Base-by-base conservation (phyloP, 2,329 filamentous ascomycete species). In the Camillea tinctor region DNA sequence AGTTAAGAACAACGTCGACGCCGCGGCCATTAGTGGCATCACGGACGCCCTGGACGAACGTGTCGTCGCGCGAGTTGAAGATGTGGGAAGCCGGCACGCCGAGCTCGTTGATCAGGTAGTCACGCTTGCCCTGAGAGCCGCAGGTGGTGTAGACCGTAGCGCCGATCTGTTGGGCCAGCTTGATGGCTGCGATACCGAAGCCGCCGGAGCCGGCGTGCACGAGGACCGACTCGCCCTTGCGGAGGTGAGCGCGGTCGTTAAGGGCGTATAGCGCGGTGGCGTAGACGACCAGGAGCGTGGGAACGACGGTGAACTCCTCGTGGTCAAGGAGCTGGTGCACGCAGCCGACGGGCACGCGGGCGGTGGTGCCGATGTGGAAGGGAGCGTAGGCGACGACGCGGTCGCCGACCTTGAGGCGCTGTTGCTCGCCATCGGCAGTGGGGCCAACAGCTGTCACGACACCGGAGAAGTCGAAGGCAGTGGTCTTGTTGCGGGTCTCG, bases 1-100 rank as follows among this genome's bases (percentile, higher is more conserved):
- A 80, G 66, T 81, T 78, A 17, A 80, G 57, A 1, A 78, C 64
- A 1, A 79, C 69, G 52, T 79, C 74, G 4, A 77, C 74, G 7
- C 76, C 76, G 15, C 66, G 63, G 2, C 71, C 70, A 3, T 60
- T 52, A 1, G 75, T 66, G 6, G 40, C 52, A 69, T 2, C 40
- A 24, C 62, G 61, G 21, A 77, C 66, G 0, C 60, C 68, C 6
- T 61, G 58, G 0, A 65, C 68, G 44, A 76, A 76, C 1, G 67
- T 67, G 1, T 58, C 60, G 55, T 75, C 67, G 8, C 74, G 66
- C 19, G 67, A 71, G 56, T 67, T 66, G 57, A 75, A 75, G 30
- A 76, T 74, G 50, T 73, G n/a, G n/a, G n/a, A n/a, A n/a, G 68
- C 62, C 4, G 68, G 67, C 8, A 76, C 67, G 7, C 64, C 66